phyloP scores from a whole-genome alignment of 257 asterid genomes.

The Plantago major region DNA sequence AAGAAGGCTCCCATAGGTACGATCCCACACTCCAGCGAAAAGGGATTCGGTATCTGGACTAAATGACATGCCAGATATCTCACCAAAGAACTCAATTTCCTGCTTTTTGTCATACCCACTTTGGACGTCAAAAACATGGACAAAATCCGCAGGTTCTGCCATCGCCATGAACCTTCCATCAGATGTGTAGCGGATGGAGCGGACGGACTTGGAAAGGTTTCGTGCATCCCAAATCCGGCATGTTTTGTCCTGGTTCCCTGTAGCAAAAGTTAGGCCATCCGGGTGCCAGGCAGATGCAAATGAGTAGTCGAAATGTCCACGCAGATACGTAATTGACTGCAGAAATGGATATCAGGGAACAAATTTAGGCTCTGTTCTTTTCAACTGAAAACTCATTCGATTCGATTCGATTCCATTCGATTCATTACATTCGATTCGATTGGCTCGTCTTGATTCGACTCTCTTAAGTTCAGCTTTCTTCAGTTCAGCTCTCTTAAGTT shows the following conservation, averaged over 20 bases:
- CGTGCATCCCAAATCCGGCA: constrained; percentile 86
- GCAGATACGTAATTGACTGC: constrained; percentile 54
- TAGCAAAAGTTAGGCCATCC: constrained; percentile 70
- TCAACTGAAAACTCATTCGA: too few species aligned
- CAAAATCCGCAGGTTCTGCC: constrained; percentile 97
- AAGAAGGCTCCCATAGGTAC: constrained; percentile 85
- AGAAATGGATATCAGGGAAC: neutral
- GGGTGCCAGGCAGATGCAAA: constrained; percentile 99
- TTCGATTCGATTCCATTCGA: too few species aligned
- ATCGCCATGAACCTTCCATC: constrained; percentile 91
- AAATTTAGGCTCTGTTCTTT: too few species aligned
- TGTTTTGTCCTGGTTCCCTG: constrained; percentile 95
- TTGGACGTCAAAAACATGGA: constrained; percentile 71
- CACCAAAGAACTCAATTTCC: constrained; percentile 94
- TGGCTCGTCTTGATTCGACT: too few species aligned
- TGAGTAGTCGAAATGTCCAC: constrained; percentile 76
- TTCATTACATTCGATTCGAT: too few species aligned
- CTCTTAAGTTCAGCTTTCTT: too few species aligned
- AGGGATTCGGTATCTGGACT: constrained; percentile 91
- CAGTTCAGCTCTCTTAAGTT: too few species aligned
- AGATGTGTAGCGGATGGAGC: constrained; percentile 78
- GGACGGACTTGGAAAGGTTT: constrained; percentile 65
- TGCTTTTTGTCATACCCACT: constrained; percentile 72
- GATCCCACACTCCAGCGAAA: constrained; percentile 87
- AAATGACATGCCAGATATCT: constrained; percentile 83